These are phyloP conservation scores for Discostella stelligera DNA, from an alignment of 352 stramenopile species.

Conservation along the genomic window DNA sequence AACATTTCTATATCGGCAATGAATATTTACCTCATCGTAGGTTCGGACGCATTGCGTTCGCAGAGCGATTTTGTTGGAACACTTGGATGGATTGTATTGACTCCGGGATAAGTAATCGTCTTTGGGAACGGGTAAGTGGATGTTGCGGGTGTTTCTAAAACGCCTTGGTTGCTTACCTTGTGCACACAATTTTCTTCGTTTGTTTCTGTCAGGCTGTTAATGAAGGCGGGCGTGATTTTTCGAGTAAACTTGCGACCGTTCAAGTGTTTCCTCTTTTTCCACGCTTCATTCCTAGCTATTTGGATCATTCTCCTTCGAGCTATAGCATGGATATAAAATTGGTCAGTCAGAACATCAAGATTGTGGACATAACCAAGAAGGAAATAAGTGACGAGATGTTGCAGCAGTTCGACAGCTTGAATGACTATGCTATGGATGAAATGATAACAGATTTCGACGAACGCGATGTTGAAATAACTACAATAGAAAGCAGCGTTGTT, in stretches of 20 bases:
- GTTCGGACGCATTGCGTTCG: constrained; percentile 63
- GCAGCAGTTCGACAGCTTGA: constrained; percentile 40
- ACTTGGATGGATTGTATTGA: constrained; percentile 63
- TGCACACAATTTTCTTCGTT: background rate
- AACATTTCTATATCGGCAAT: constrained; percentile 63
- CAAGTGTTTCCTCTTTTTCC: constrained; percentile 78
- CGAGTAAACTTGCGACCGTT: constrained; percentile 71
- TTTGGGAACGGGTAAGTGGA: constrained; percentile 52
- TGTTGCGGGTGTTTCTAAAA: too few relatives aligned
- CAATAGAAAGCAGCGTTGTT: constrained; percentile 18
- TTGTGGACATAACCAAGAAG: constrained; percentile 84
- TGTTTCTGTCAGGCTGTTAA: constrained; percentile 25
- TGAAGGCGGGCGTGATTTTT: constrained; percentile 75
- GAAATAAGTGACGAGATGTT: constrained; percentile 73
- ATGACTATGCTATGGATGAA: constrained; percentile 33
- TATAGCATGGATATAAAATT: constrained; percentile 47
- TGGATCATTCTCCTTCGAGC: constrained; percentile 72
- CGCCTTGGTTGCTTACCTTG: too few relatives aligned
- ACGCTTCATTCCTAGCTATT: constrained; percentile 78
- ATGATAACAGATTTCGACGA: constrained; percentile 31
- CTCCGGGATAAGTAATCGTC: constrained; percentile 29
- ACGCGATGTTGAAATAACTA: constrained; percentile 42
- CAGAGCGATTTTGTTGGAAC: constrained; percentile 76
- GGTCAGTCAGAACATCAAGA: constrained; percentile 63
- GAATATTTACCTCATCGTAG: constrained; percentile 69